Evolutionary conservation across 2,329 filamentous ascomycete species (phyloP), one percentile per base, ranked within the genome.

Genomic region (Fusarium torulosum): DNA sequence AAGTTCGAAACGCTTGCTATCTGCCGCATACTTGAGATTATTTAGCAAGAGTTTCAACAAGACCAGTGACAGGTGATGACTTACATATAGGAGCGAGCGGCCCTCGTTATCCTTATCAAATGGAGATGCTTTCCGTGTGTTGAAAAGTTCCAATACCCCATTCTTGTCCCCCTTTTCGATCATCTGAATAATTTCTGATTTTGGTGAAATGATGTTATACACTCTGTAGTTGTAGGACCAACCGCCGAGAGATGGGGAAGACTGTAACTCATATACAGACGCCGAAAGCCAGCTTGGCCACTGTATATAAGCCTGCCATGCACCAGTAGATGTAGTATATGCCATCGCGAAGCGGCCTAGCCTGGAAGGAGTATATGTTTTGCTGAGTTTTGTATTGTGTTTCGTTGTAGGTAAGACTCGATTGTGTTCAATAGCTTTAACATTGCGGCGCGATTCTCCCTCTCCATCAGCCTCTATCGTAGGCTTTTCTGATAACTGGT

Each of bases 261-360:
- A 74, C 2, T 60, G 44, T 2, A 75, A 1, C 14, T 74, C 70
- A 20, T 50, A 60, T 0, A 71, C 60, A 0, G 58, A 62, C 0
- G 55, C 35, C 1, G 74, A 74, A 5, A 73, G 10, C 74, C 74
- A 75, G n/a, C 37, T 67, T 1, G 74, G 74, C 9, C 59, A 35
- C 51, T 74, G 70, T 0, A 75, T 10, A 17, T 64, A 63, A 1
- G 62, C 72, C 6, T 71, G 59, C 73, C 73, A 75, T 0, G 59
- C 71, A 1, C 68, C 67, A 1, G 60, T 67, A 1, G 17, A 13
- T 3, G 53, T 61, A 0, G 55, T 38, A 2, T 63, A 64, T 8
- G 54, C 19, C 13, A 70, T 31, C 0, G 19, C 61, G 3, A 72
- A 71, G 1, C 66, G 59, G 0, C 70, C 66, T 0, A 55, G 11